These are phyloP conservation scores for Echeveria elegans DNA, from an alignment of 164 flowering plant species.

Conservation along the genomic window DNA sequence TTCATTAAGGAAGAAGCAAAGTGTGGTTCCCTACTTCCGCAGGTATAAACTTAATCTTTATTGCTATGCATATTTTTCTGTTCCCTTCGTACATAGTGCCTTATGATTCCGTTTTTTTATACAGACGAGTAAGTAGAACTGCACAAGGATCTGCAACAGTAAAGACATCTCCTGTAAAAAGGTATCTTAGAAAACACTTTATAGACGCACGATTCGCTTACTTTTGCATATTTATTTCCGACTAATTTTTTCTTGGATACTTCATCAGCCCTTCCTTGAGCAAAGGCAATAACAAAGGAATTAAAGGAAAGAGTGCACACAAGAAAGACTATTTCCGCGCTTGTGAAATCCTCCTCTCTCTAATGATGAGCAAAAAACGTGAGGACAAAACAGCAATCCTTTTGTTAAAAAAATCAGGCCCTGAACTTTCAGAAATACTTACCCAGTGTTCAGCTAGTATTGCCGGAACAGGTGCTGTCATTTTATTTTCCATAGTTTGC, in stretches of 20 bases:
- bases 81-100: not conserved
- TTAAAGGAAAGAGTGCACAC: slow-evolving; percentile 46
- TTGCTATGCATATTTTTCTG: no score
- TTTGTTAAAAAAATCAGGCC: slow-evolving; percentile 57
- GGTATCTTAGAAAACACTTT: not conserved
- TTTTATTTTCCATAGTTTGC: slow-evolving; percentile 48
- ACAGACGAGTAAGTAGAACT: not conserved
- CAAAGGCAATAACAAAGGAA: slow-evolving; percentile 31
- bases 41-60: slow-evolving; percentile 24
- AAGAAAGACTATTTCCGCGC: slow-evolving; percentile 56
- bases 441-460: slow-evolving; percentile 67
- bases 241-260: not conserved
- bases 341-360: slow-evolving; percentile 72
- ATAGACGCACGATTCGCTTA: not conserved
- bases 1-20: slow-evolving; percentile 27
- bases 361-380: slow-evolving; percentile 37
- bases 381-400: slow-evolving; percentile 29
- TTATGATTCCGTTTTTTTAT: not conserved
- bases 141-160: not conserved
- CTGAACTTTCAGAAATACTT: slow-evolving; percentile 57
- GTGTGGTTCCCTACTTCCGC: slow-evolving; percentile 52
- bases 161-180: not conserved
- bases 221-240: not conserved
- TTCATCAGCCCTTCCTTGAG: slow-evolving; percentile 40
- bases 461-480: slow-evolving; percentile 86